These are phyloP conservation scores for Paecilomyces niveus DNA, from an alignment of 2,329 filamentous ascomycete genomes.

Conservation along the genomic window DNA sequence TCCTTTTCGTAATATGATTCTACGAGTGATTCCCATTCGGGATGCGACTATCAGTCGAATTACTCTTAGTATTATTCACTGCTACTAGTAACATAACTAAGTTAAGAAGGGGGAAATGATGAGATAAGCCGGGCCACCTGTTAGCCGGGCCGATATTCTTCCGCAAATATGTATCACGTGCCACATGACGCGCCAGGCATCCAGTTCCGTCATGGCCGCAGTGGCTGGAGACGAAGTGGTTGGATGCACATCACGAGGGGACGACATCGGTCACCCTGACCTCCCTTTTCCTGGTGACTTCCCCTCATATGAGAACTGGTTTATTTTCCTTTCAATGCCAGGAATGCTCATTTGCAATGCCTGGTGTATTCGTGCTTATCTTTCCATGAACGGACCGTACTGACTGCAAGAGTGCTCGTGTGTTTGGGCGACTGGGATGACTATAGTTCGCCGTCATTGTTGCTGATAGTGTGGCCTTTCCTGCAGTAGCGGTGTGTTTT, in stretches of 20 bases:
- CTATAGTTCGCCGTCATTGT: background rate
- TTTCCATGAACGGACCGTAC: background rate
- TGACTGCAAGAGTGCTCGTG: background rate
- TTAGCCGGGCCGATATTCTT: background rate
- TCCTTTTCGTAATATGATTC: background rate
- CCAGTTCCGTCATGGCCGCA: background rate
- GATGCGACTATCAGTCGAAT: background rate
- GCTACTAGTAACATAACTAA: background rate
- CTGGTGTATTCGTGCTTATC: background rate
- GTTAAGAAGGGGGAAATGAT: background rate
- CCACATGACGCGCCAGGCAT: background rate
- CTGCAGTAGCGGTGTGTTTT: background rate
- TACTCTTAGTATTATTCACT: background rate
- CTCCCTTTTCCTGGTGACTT: background rate
- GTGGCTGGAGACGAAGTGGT: background rate
- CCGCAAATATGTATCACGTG: background rate
- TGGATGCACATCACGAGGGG: background rate
- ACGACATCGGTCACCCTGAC: background rate
- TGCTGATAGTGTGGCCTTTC: background rate
- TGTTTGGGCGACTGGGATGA: background rate
- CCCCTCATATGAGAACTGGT: background rate
- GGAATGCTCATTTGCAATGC: background rate
- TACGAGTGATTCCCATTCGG: background rate
- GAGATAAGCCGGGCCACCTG: background rate
- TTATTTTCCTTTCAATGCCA: background rate